phyloP scores from a whole-genome alignment of 306 rosid species.

The Amphicarpaea edgeworthii region DNA sequence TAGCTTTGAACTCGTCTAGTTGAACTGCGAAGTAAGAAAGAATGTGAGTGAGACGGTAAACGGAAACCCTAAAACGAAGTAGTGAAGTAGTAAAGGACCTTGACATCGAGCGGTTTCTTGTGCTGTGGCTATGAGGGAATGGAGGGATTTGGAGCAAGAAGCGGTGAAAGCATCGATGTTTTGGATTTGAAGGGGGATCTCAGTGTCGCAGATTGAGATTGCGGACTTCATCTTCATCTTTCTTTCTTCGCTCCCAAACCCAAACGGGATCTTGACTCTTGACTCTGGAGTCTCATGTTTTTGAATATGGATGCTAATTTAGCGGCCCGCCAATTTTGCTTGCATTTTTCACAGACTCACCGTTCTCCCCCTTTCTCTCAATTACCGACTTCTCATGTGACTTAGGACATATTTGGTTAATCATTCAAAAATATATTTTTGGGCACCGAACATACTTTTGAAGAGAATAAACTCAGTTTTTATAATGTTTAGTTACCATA shows the following conservation, averaged over 20 bases:
- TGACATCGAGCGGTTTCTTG: slow-evolving; percentile 57
- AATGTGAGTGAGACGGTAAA: background rate
- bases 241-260: slow-evolving; percentile 37
- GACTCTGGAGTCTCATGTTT: background rate
- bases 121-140: slow-evolving; percentile 49
- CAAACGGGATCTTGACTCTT: background rate
- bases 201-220: slow-evolving; percentile 55
- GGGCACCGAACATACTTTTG: too few species aligned
- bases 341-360: background rate
- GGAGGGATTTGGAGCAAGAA: slow-evolving; percentile 53
- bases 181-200: slow-evolving; percentile 51
- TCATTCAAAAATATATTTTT: too few species aligned
- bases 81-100: slow-evolving; percentile 48
- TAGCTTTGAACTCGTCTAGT: slow-evolving; percentile 59
- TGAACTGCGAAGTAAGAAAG: slow-evolving; percentile 50
- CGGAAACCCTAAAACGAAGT: slow-evolving; percentile 32
- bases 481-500: too few species aligned
- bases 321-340: slow-evolving; percentile 8
- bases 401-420: too few species aligned
- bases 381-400: too few species aligned
- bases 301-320: slow-evolving; percentile 6
- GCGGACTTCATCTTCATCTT: slow-evolving; percentile 62
- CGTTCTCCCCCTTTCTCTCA: too few species aligned
- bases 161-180: slow-evolving; percentile 50
- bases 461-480: too few species aligned